phyloP scores from a whole-genome alignment of 345 rosid species.

The Jatropha curcas region DNA sequence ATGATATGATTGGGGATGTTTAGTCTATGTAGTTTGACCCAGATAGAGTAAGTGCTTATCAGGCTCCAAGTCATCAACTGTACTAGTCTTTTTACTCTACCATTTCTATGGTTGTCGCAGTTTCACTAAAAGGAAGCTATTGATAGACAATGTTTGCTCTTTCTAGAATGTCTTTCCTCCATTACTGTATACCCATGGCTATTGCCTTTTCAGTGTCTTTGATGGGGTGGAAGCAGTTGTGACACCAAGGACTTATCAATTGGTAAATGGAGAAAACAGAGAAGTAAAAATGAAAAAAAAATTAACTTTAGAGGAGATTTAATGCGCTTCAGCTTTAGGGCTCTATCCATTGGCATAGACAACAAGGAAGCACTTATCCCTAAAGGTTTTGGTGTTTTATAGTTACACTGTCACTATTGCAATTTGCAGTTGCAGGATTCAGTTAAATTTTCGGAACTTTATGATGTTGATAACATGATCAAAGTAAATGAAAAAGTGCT shows the following conservation, averaged over 20 bases:
- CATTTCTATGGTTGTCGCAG: no score
- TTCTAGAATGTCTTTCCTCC: neutral
- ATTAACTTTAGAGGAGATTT: no score
- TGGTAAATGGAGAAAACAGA: neutral
- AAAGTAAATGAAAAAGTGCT: neutral
- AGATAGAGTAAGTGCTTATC: neutral
- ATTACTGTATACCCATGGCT: neutral
- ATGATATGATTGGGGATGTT: neutral
- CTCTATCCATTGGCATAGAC: no score
- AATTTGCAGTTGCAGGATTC: neutral
- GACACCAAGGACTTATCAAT: neutral
- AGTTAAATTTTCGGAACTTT: neutral
- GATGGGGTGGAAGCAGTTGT: neutral
- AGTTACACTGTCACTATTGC: neutral
- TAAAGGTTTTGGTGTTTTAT: neutral
- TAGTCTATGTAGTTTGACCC: neutral
- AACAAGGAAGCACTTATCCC: neutral
- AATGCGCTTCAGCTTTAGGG: no score
- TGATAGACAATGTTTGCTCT: neutral
- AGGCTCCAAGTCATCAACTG: neutral
- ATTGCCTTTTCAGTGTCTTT: neutral
- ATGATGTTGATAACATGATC: neutral
- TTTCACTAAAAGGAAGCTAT: no score
- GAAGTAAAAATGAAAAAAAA: no score
- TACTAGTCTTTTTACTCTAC: no score